phyloP scores from a whole-genome alignment of 2,329 filamentous ascomycete species.

The Phoma herbarum region DNA sequence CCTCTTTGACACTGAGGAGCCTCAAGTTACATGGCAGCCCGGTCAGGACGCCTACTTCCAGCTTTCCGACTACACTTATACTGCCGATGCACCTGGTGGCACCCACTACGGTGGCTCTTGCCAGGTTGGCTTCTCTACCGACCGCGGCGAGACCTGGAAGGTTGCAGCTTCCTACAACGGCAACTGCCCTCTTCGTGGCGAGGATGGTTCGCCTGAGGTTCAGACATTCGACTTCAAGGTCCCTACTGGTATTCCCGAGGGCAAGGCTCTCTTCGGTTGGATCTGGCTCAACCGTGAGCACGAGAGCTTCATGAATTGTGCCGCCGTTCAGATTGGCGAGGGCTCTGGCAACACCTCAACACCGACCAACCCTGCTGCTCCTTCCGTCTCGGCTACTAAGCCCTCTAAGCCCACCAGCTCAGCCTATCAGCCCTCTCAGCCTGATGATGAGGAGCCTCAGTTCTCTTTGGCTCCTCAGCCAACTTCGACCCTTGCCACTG shows the following conservation, averaged over 20 bases:
- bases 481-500: conserved; percentile 12
- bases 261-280: conserved; percentile 58
- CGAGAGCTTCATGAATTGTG: conserved; percentile 58
- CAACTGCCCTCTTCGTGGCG: conserved; percentile 55
- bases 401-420: conserved; percentile 22
- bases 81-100: conserved; percentile 39
- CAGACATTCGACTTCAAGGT: conserved; percentile 59
- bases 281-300: conserved; percentile 60
- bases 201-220: conserved; percentile 50
- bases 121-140: conserved; percentile 57
- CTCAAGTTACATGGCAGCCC: conserved; percentile 55
- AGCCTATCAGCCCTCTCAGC: conserved; percentile 23
- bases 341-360: conserved; percentile 29
- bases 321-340: conserved; percentile 54
- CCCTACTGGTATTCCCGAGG: conserved; percentile 54
- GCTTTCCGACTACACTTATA: conserved; percentile 47
- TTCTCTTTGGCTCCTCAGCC: conserved; percentile 14
- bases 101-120: conserved; percentile 60
- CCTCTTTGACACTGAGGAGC: conserved; percentile 55
- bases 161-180: conserved; percentile 58
- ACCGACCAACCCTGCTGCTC: conserved; percentile 23
- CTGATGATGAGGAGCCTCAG: conserved; percentile 4
- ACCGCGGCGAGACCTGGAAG: conserved; percentile 56
- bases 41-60: conserved; percentile 55
- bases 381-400: conserved; percentile 26